Base-by-base conservation (phyloP, 1,284 basidiomycete genomes). In the Cystobasidium pallidum region DNA sequence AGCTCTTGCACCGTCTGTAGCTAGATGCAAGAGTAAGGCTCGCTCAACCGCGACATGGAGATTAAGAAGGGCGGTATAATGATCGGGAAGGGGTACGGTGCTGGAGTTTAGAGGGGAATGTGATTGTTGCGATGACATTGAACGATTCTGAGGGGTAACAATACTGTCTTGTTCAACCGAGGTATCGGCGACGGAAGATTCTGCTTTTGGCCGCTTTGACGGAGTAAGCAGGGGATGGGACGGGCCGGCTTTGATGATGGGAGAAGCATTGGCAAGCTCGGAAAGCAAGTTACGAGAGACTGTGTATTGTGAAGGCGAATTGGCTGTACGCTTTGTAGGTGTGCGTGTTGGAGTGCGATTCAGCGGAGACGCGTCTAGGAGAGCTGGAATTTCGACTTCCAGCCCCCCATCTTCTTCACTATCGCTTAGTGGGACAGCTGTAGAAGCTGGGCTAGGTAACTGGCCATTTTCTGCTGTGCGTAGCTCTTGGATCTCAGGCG, bases 11-110 rank as follows among this genome's bases (percentile, higher is more conserved):
- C 70, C 73, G 19, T 74, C 73, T 24, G 68, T 74, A 21, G 73
- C 63, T 3, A 74, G 63, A 28, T 72, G 73, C 21, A 74, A 43
- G 10, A 74, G 72, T 34, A 74, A 36, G 1, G 73, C 70, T 21
- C 73, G 62, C 55, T 74, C 73, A 6, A 74, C 34, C 1, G 68
- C 63, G 15, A 63, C 34, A 39, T 74, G 73, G 6, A 74, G 54
- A 49, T 54, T 58, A 2, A 74, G 52, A 3, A 74, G 54, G 6
- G 67, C 26, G 26, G 39, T 45, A 45, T 74, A 74, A 39, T 66
- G 62, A 2, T 70, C 52, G 2, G 73, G 73, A 4, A 74, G 47
- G 7, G 66, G 61, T 3, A 70, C 73, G 24, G 59, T 59, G 28
- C 34, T 45, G 3, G 73, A 30, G 30, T 70, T 54, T 3, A 74